phyloP scores from a whole-genome alignment of 495 filamentous ascomycete genomes.

The Hypoxylon lienhwacheense region DNA sequence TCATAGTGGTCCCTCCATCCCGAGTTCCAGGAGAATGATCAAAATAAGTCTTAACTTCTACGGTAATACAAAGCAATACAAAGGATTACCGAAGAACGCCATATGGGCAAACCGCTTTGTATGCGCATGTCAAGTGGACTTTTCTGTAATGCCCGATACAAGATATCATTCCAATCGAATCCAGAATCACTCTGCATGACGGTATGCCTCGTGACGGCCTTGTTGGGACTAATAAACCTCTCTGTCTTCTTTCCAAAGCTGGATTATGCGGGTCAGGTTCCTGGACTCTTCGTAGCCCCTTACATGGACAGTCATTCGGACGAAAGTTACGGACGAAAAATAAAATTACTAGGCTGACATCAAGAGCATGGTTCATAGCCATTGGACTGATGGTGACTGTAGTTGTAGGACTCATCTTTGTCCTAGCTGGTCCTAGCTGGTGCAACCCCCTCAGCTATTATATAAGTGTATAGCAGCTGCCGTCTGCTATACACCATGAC shows the following conservation, averaged over 20 bases:
- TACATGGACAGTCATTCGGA: not conserved
- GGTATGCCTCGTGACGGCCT: no score
- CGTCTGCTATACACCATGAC: not conserved
- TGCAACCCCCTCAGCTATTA: no score
- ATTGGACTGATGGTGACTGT: no score
- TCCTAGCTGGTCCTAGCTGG: no score
- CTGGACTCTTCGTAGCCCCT: not conserved
- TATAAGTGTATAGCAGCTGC: not conserved
- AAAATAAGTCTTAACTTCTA: conserved; percentile 14
- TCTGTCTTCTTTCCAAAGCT: not conserved
- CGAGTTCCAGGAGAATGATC: not conserved
- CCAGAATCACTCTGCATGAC: not conserved
- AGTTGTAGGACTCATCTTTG: no score
- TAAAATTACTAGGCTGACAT: conserved; percentile 15
- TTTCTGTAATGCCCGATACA: not conserved
- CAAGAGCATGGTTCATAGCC: no score
- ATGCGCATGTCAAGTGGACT: not conserved
- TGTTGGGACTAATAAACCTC: not conserved
- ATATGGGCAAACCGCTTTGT: not conserved
- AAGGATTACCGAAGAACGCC: not conserved
- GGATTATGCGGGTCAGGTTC: conserved; percentile 1
- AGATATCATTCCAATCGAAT: not conserved
- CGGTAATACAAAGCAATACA: conserved; percentile 19
- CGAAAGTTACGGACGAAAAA: not conserved
- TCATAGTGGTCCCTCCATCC: conserved; percentile 3